Base-by-base conservation (phyloP, 2,329 filamentous ascomycete genomes). In the Colletotrichum sp. region DNA sequence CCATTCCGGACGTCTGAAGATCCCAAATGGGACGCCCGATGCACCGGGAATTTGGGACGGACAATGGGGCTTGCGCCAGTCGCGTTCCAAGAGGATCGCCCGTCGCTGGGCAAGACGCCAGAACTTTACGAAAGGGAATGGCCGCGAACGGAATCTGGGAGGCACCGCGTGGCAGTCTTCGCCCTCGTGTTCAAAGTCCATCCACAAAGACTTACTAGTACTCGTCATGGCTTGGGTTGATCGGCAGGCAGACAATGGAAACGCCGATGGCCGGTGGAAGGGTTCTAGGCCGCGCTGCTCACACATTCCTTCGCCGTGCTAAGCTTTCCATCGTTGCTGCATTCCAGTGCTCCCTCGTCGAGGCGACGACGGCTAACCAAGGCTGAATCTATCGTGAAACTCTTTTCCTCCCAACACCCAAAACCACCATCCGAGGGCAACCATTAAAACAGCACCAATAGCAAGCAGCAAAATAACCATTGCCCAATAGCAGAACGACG, bases 321-420 rank as follows among this genome's bases (percentile, higher is more conserved):
- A 64, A 69, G 63, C 63, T 59, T 68, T 36, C 15, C 24, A 49
- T n/a, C n/a, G 13, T 30, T 36, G n/a, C 44, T 21, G 18, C 52
- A 26, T 67, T 34, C 44, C 64, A 63, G 15, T 44, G 55, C 57
- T 72, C 49, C 57, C 60, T 65, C 64, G 32, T 30, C 34, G 30
- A 44, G 15, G 7, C 21, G 30, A 18, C 26, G 28, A 32, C 52
- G 30, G 5, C 39, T 64, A 69, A 44, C 7, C 28, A 44, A 6
- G 44, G 18, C 60, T 71, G 68, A 71, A 57, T 44, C 59, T 59
- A 21, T 74, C 73, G 69, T 76, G 73, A 76, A 73, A 76, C 73
- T 72, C 44, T 34, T 39, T 49, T 34, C 59, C 30, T 69, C 63
- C 55, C 32, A 68, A 13, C 36, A 18, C 34, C 24, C 52, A 63